Base-by-base conservation (phyloP, 345 rosid genomes). In the Aegle marmelos region DNA sequence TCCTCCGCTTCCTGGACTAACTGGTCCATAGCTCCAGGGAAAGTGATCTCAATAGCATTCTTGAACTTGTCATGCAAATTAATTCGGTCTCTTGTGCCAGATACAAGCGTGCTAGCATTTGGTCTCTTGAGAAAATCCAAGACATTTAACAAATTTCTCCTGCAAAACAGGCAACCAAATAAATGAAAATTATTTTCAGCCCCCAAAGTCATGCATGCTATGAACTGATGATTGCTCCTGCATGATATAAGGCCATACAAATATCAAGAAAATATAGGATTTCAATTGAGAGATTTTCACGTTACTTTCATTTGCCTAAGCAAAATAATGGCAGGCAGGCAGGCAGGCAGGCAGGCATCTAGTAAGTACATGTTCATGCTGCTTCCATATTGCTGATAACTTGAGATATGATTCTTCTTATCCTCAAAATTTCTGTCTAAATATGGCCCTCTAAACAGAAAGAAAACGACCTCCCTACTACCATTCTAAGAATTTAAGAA, bases 121-220 rank as follows among this genome's bases (percentile, higher is more conserved):
- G 99, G 98, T 81, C 87, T 90, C 88, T 89, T 91, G 41, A 96
- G 88, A 82, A 96, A 96, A 56, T 92, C 94, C 83, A 94, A 57
- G 72, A 94, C 99, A 59, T 92, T 89, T 83, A 94, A 65, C 85
- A 96, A 79, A 81, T 96, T 96, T 54, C 94, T 92, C 91, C 99
- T 96, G 94, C 80, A 84, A 70, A 7, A 56, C 5, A 45, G 16
- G 61, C 66, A 59, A n/a, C 6, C 59, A 53, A 33, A 72, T 24
- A 16, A 14, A 17, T 4, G 33, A 62, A 30, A 62, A 74, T 30
- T 27, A 45, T 75, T 75, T 27, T 34, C 11, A 6, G 57, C 27
- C 7, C 39, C 25, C 2, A 30, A 28, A 70, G 3, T 56, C 21
- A 21, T 50, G 60, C n/a, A 28, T 53, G 30, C 19, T 30, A 53